phyloP scores from a whole-genome alignment of 169 alveolate species.

The Eimeria tenella region DNA sequence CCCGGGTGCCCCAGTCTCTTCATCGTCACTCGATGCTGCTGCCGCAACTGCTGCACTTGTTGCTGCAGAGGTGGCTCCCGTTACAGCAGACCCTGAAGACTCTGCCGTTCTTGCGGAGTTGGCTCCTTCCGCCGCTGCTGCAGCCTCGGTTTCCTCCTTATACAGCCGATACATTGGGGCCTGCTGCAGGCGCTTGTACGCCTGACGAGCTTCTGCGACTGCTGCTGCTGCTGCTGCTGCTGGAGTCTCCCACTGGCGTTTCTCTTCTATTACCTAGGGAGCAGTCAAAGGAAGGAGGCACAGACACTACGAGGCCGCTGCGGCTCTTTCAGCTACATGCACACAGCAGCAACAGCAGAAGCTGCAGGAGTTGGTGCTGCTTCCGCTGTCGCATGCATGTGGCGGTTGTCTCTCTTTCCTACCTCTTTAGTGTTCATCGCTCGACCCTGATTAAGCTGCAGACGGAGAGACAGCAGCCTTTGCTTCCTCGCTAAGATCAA shows the following conservation, averaged over 20 bases:
- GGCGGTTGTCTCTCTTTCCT: background rate
- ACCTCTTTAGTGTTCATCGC: conserved; percentile 77
- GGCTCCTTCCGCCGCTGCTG: background rate
- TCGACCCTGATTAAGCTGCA: conserved; percentile 78
- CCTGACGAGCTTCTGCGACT: background rate
- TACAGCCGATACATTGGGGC: background rate
- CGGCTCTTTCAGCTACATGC: background rate
- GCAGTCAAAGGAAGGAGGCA: background rate
- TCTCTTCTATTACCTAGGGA: conserved; percentile 48
- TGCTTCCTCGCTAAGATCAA: conserved; percentile 2
- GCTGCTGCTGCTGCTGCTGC: conserved; percentile 8
- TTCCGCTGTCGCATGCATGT: background rate
- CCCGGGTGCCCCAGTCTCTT: conserved; percentile 11
- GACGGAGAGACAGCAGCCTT: conserved; percentile 10
- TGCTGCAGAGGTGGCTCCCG: background rate
- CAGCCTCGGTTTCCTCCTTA: background rate
- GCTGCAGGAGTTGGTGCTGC: background rate
- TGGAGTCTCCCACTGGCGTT: conserved; percentile 38
- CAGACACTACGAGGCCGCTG: background rate
- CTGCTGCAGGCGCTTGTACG: background rate
- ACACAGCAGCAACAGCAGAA: background rate
- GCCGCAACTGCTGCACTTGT: conserved; percentile 9
- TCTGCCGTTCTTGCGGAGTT: too few species aligned
- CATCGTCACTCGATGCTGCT: background rate
- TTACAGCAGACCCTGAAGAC: too few species aligned